Evolutionary conservation across 73 alveolate species (phyloP).

Genomic region (Paramecium octaurelia): DNA sequence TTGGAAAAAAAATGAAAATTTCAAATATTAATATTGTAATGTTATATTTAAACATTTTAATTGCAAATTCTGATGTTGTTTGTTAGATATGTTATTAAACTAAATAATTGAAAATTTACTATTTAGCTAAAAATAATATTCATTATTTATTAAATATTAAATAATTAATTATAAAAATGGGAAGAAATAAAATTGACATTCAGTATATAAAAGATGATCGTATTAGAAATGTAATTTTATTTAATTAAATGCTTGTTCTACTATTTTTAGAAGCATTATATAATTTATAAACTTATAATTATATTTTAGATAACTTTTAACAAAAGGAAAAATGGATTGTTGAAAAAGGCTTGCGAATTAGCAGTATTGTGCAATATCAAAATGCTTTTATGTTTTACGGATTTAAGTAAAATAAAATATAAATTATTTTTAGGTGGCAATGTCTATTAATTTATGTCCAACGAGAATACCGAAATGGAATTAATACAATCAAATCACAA

Average conservation of each 20-base stretch:
- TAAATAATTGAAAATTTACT: background rate
- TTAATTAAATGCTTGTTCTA: background rate
- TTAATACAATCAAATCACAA: background rate
- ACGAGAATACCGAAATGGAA: background rate
- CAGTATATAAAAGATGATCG: slow-evolving; percentile 58
- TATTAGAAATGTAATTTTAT: slow-evolving; percentile 57
- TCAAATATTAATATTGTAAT: too few species aligned
- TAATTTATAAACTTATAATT: background rate
- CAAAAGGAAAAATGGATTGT: slow-evolving; percentile 57
- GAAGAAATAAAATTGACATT: slow-evolving; percentile 56
- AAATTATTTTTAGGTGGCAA: background rate
- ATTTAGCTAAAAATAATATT: background rate
- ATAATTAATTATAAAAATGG: slow-evolving; percentile 52
- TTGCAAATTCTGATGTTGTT: background rate
- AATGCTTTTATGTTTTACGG: slow-evolving; percentile 54
- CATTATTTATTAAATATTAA: background rate
- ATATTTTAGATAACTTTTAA: slow-evolving; percentile 58
- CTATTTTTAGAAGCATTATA: background rate
- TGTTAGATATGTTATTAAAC: background rate
- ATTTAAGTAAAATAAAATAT: background rate
- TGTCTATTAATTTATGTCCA: background rate
- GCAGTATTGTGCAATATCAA: slow-evolving; percentile 57
- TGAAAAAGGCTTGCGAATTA: slow-evolving; percentile 60
- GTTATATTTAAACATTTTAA: too few species aligned
- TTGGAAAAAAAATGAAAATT: background rate